Evolutionary conservation across 2,329 filamentous ascomycete genomes (phyloP), one percentile per base, ranked within the genome.

Genomic region (Monosporascus sp.): DNA sequence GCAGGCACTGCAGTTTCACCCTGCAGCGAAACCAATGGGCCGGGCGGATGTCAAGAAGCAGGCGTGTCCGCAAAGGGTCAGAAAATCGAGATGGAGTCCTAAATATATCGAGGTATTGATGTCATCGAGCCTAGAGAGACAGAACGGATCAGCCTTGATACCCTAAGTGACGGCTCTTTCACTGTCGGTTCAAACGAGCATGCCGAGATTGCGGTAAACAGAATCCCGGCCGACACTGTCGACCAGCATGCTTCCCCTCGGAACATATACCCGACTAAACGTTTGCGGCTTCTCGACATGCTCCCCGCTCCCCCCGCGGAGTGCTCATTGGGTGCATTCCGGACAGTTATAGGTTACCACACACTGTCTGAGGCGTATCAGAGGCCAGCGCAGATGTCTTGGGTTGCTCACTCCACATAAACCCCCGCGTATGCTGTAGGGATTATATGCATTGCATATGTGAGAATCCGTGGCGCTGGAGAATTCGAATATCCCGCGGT

Each of bases 401-500:
- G 41, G 41, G 20, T 2, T 24, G 5, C 20, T 20, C 11, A 27
- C 43, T 46, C 43, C 43, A 46, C 43, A 46, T 31, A 25, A 6
- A 7, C 24, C 43, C 43, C 22, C 43, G 22, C 43, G 14, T 27
- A n/a, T 27, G 3, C 4, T 43, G 39, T 43, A 15, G 22, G 39
- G 25, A 27, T 46, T 46, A 46, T 46, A 24, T 24, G 17, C 43
- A 46, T 25, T 46, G 43, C 43, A 46, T 46, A 46, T 46, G 43
- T 46, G 43, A 31, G 22, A 52, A 51, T 18, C 37, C 41, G 37
- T 38, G 44, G 46, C 48, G 25, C 50, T 50, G 52, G 53, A 51
- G 55, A 58, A 57, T 47, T 31, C 49, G 24, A 49, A 52, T 52
- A 31, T 53, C 56, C 58, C 45, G 44, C 52, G 52, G 48, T 43